Evolutionary conservation across 2,329 filamentous ascomycete genomes (phyloP).

Genomic region (Alternaria sp.): DNA sequence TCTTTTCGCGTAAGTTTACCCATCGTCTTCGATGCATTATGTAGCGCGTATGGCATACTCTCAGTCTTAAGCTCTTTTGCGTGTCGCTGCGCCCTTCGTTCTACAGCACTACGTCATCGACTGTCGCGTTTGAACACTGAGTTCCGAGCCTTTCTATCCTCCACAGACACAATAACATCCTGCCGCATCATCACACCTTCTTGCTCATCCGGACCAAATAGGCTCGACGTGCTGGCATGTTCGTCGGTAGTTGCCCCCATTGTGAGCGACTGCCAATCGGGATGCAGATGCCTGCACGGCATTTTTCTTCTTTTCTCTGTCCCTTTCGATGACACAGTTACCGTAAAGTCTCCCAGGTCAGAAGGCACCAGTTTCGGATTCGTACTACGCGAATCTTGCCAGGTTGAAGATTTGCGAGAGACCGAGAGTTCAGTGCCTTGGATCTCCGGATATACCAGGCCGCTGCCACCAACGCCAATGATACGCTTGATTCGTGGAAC

Average conservation of each 20-base stretch:
- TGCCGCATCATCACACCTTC: constrained; percentile 29
- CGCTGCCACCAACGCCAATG: constrained; percentile 23
- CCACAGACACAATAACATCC: constrained; percentile 29
- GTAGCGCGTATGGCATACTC: not conserved
- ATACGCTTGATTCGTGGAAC: constrained; percentile 30
- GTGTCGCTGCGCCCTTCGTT: not conserved
- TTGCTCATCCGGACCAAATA: constrained; percentile 21
- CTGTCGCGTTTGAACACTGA: not conserved
- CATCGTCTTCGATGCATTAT: not conserved
- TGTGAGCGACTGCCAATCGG: constrained; percentile 16
- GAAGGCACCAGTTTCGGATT: constrained; percentile 25
- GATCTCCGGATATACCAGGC: constrained; percentile 24
- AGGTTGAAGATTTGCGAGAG: constrained; percentile 2
- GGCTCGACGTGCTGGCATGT: constrained; percentile 33
- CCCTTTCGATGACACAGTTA: constrained; percentile 22
- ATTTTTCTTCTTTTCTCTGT: constrained; percentile 18
- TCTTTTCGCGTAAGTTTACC: not conserved
- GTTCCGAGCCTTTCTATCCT: constrained; percentile 13
- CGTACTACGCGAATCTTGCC: constrained; percentile 4
- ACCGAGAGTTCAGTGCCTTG: constrained; percentile 25
- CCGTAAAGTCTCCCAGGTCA: constrained; percentile 19
- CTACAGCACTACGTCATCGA: not conserved
- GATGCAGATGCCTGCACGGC: constrained; percentile 19
- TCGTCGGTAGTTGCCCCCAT: constrained; percentile 26
- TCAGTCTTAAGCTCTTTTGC: not conserved